A percentile compares a stretch with the other conserved stretches of the same genome.
phyloP scores from a whole-genome alignment of 192 early-diverging fungal genomes.

The Rhizoclosmatium sp. region DNA sequence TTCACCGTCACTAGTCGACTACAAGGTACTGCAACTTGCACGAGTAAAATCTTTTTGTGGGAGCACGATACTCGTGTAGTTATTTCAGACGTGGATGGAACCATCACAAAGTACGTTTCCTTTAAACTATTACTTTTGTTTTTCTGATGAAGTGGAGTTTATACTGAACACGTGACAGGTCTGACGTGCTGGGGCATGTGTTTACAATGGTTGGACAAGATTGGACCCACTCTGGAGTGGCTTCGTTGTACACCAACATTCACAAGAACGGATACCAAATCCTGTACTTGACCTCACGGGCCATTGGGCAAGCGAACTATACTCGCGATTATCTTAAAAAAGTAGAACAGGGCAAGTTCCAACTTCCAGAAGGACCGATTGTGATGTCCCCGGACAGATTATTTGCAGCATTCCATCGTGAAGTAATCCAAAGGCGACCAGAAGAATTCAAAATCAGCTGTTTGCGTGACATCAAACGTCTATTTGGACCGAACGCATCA shows the following conservation, averaged over 20 bases:
- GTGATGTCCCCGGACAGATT: conserved; percentile 96
- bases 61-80: conserved; percentile 84
- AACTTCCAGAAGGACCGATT: conserved; percentile 92
- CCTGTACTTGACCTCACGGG: conserved; percentile 91
- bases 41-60: conserved; percentile 91
- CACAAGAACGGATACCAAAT: conserved; percentile 93
- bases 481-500: conserved; percentile 76
- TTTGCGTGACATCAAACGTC: conserved; percentile 85
- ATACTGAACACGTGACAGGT: conserved; percentile 47
- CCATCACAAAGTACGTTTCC: conserved; percentile 83
- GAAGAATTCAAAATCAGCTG: conserved; percentile 98
- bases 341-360: conserved; percentile 86
- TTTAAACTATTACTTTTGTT: conserved; percentile 10
- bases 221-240: conserved; percentile 97
- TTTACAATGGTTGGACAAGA: conserved; percentile 97
- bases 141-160: not conserved
- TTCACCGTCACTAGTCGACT: conserved; percentile 85
- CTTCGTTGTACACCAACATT: conserved; percentile 95
- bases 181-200: conserved; percentile 94
- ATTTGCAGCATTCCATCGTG: conserved; percentile 90
- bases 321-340: conserved; percentile 92
- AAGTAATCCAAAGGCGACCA: conserved; percentile 93
- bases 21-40: conserved; percentile 79
- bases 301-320: conserved; percentile 93
- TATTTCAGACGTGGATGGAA: conserved; percentile 98